Percentiles rank a stretch among this genome's conserved stretches.
phyloP scores from a whole-genome alignment of 2,329 filamentous ascomycete genomes.

The Cytospora chrysosperma region DNA sequence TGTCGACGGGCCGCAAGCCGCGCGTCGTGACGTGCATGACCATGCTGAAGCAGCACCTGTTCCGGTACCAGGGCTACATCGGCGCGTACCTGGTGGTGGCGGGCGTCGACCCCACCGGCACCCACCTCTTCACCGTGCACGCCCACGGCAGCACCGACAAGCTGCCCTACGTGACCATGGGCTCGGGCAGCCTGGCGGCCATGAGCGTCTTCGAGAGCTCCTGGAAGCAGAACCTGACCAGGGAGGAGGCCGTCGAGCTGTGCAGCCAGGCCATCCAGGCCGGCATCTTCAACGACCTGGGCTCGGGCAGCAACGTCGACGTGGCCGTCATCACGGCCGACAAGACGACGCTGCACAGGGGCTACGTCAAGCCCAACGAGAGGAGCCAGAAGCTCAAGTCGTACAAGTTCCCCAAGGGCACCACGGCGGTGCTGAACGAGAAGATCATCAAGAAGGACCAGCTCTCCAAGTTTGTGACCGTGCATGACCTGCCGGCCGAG shows the following conservation, averaged over 20 bases:
- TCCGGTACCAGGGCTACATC: slow-evolving; percentile 96
- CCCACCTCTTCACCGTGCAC: slow-evolving; percentile 96
- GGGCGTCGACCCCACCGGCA: slow-evolving; percentile 92
- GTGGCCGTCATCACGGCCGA: slow-evolving; percentile 93
- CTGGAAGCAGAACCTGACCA: slow-evolving; percentile 78
- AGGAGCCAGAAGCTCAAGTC: slow-evolving; percentile 87
- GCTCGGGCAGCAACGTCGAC: slow-evolving; percentile 95
- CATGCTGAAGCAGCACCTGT: slow-evolving; percentile 98
- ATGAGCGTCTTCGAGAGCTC: slow-evolving; percentile 98
- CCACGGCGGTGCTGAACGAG: slow-evolving; percentile 94
- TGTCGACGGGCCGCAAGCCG: slow-evolving; percentile 93
- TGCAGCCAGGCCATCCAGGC: slow-evolving; percentile 86
- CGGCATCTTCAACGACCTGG: slow-evolving; percentile 98
- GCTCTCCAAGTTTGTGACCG: slow-evolving; percentile 88
- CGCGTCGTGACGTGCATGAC: slow-evolving; percentile 99
- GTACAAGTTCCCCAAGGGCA: slow-evolving; percentile 86
- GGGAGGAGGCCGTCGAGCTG: slow-evolving; percentile 79
- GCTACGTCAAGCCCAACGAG: slow-evolving; percentile 91
- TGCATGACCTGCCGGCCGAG: slow-evolving; percentile 77
- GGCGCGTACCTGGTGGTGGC: slow-evolving; percentile 97
- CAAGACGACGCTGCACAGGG: slow-evolving; percentile 90
- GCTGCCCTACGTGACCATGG: slow-evolving; percentile 99
- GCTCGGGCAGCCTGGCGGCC: slow-evolving; percentile 89
- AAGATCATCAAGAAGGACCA: slow-evolving; percentile 94
- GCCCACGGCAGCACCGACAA: slow-evolving; percentile 98